These are phyloP conservation scores for Carpinus fangiana DNA, from an alignment of 306 rosid species.

Conservation along the genomic window DNA sequence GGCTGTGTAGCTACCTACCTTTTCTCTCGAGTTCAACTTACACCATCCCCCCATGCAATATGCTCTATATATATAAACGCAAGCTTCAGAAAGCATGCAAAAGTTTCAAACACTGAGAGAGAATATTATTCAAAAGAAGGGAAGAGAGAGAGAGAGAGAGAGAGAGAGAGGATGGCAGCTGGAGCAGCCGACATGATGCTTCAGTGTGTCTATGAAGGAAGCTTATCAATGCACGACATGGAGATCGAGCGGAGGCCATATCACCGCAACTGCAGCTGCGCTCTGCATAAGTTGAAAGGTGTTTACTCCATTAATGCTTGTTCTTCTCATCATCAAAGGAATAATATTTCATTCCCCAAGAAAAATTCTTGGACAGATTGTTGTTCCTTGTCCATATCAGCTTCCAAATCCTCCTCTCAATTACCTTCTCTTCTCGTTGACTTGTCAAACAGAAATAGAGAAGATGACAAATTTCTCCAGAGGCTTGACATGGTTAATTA, in stretches of 20 bases:
- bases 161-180: conserved; percentile 32
- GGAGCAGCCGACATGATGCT: conserved; percentile 32
- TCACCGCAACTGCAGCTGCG: conserved; percentile 78
- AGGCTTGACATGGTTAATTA: background rate
- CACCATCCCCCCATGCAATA: background rate
- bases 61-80: background rate
- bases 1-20: background rate
- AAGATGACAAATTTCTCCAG: background rate
- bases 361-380: conserved; percentile 36
- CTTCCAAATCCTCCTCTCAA: conserved; percentile 25
- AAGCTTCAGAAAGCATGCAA: too few relatives aligned
- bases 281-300: conserved; percentile 50
- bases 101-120: background rate
- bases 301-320: conserved; percentile 17
- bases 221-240: conserved; percentile 49
- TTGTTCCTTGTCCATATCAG: conserved; percentile 15
- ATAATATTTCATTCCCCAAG: conserved; percentile 38
- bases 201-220: conserved; percentile 53
- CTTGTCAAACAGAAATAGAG: conserved; percentile 1
- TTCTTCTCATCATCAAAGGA: conserved; percentile 25
- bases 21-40: conserved; percentile 11
- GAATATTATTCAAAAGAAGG: background rate
- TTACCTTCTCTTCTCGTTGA: conserved; percentile 17
- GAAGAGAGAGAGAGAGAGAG: background rate
- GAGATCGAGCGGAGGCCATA: conserved; percentile 67